Conservation (phyloP, 2,329 filamentous ascomycete species). For the Thelonectria rubi region DNA sequence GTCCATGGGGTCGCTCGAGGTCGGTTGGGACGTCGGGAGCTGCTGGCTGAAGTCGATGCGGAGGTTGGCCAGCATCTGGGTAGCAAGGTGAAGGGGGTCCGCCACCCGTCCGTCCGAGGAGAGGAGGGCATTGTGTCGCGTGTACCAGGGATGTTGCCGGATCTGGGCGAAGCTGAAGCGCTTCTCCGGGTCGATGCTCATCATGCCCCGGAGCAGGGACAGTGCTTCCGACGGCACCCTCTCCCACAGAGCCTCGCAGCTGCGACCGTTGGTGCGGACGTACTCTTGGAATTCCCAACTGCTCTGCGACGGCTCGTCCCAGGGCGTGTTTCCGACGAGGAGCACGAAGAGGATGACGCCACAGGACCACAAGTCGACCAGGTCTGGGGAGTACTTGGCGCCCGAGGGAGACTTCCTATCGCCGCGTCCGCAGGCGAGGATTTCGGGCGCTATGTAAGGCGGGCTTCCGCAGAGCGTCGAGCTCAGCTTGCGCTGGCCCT, state of each 20-base stretch:
- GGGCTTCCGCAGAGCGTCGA: slow-evolving; percentile 94
- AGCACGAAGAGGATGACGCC: slow-evolving; percentile 98
- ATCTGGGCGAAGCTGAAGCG: slow-evolving; percentile 90
- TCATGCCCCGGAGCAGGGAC: slow-evolving; percentile 91
- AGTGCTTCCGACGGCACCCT: slow-evolving; percentile 77
- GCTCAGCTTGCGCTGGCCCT: slow-evolving; percentile 82
- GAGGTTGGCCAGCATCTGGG: slow-evolving; percentile 90
- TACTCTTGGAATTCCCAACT: slow-evolving; percentile 96
- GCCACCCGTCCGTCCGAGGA: slow-evolving; percentile 76
- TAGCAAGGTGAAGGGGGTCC: slow-evolving; percentile 87
- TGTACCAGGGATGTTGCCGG: slow-evolving; percentile 94
- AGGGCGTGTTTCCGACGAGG: slow-evolving; percentile 94
- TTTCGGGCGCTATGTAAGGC: slow-evolving; percentile 96
- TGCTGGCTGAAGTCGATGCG: slow-evolving; percentile 85
- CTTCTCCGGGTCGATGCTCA: slow-evolving; percentile 77
- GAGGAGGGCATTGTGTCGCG: slow-evolving; percentile 80
- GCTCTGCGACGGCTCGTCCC: slow-evolving; percentile 87
- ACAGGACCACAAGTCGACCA: slow-evolving; percentile 96
- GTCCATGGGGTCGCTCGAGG: slow-evolving; percentile 70
- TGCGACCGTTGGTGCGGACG: slow-evolving; percentile 78
- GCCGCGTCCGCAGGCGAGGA: slow-evolving; percentile 65
- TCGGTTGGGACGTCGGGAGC: slow-evolving; percentile 60
- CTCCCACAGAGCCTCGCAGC: slow-evolving; percentile 85
- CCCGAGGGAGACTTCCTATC: slow-evolving; percentile 60
- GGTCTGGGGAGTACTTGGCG: slow-evolving; percentile 75